A percentile compares a stretch with the other conserved stretches of the same genome.
These are phyloP conservation scores for Aspergillus funiculosus DNA, from an alignment of 495 filamentous ascomycete genomes.

Conservation along the genomic window DNA sequence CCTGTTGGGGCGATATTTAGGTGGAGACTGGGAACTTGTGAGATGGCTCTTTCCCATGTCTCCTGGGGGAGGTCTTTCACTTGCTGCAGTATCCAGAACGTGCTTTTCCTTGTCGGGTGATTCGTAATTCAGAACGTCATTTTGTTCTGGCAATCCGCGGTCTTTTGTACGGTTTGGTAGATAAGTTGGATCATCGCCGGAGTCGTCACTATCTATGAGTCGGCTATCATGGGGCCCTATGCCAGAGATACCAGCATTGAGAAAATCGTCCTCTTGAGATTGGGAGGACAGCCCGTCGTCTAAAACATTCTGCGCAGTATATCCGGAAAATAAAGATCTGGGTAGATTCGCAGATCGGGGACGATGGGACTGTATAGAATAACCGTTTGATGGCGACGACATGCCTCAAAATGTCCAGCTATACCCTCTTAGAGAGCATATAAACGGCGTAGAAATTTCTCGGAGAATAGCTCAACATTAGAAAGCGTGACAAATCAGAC, in stretches of 20 bases:
- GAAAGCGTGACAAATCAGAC: too few species aligned
- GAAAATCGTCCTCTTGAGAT: slow-evolving; percentile 2
- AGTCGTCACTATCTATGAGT: slow-evolving; percentile 14
- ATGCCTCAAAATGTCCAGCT: slow-evolving; percentile 25
- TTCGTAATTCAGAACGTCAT: too few species aligned
- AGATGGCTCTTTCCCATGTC: background rate
- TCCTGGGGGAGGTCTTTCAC: too few species aligned
- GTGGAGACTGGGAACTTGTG: slow-evolving; percentile 9
- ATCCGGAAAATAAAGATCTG: slow-evolving; percentile 33
- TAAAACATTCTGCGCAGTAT: slow-evolving; percentile 22
- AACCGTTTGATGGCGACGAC: slow-evolving; percentile 29
- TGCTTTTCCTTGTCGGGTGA: too few species aligned
- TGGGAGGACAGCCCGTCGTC: slow-evolving; percentile 11
- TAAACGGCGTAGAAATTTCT: too few species aligned
- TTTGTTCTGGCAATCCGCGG: too few species aligned
- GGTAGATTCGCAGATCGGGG: slow-evolving; percentile 35
- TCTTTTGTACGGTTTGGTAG: too few species aligned
- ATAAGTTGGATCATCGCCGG: slow-evolving; percentile 21
- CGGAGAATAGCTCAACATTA: too few species aligned
- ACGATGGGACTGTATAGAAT: slow-evolving; percentile 23
- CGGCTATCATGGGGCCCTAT: too few species aligned
- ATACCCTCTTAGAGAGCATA: too few species aligned
- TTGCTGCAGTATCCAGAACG: background rate
- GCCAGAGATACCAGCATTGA: too few species aligned
- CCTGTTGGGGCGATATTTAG: slow-evolving; percentile 44